phyloP scores from a whole-genome alignment of 305 asterid species.

The Solanum hybrid region DNA sequence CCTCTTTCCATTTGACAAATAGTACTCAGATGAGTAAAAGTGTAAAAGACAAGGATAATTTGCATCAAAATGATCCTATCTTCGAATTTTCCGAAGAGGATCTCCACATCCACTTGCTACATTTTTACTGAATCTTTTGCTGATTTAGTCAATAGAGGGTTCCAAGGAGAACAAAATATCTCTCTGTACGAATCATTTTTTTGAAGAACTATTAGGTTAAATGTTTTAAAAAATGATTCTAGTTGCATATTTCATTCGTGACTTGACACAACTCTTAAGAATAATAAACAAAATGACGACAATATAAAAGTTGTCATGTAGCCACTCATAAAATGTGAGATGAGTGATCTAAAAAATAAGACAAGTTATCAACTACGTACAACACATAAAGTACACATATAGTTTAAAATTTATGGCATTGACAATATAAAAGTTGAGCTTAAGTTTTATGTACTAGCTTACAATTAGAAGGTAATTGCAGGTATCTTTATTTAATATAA shows the following conservation, averaged over 20 bases:
- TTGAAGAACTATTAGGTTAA: background rate
- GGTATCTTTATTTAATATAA: background rate
- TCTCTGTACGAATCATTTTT: background rate
- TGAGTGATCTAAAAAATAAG: background rate
- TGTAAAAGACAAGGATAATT: background rate
- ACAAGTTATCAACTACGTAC: background rate
- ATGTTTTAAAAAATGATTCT: background rate
- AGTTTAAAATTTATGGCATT: background rate
- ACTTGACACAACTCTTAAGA: background rate
- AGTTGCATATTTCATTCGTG: background rate
- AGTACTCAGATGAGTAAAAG: background rate
- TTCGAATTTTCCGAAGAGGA: background rate
- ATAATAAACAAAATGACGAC: background rate
- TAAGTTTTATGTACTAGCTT: background rate
- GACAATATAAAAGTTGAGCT: background rate
- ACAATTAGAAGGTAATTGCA: background rate
- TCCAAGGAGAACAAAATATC: background rate
- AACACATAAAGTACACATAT: background rate
- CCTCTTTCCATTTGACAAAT: background rate
- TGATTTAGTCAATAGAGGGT: background rate
- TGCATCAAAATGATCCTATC: background rate
- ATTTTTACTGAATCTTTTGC: background rate
- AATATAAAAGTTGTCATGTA: background rate
- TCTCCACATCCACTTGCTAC: background rate
- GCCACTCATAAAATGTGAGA: background rate